A percentile compares a stretch with the other conserved stretches of the same genome.
These are phyloP conservation scores for Sphagnum magellanicum DNA, from an alignment of 228 moss, liverwort and hornwort species.

Conservation along the genomic window DNA sequence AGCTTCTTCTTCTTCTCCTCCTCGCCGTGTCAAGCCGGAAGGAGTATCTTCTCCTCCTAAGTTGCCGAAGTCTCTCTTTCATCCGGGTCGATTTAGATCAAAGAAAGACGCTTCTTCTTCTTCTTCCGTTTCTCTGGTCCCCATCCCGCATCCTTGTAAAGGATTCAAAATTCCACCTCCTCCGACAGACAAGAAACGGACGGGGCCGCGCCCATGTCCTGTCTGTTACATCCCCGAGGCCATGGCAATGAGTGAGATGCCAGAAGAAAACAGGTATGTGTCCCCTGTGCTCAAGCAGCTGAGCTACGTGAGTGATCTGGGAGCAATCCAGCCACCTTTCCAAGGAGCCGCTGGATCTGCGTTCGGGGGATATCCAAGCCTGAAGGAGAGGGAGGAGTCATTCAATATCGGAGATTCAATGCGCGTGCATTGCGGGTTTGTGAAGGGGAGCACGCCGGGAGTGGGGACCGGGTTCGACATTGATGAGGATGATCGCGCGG, in stretches of 20 bases:
- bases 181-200: constrained; percentile 69
- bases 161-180: constrained; percentile 58
- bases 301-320: constrained; percentile 41
- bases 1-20: too few species aligned
- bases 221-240: constrained; percentile 74
- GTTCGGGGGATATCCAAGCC: constrained; percentile 93
- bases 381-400: constrained; percentile 57
- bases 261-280: constrained; percentile 14
- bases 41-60: too few species aligned
- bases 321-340: constrained; percentile 18
- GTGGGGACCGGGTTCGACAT: constrained; percentile 83
- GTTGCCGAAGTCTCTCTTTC: too few species aligned
- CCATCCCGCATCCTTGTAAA: constrained; percentile 51
- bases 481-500: constrained; percentile 61
- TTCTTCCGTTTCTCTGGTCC: constrained; percentile 7
- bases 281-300: constrained; percentile 53
- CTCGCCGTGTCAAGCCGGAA: too few species aligned
- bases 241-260: constrained; percentile 63
- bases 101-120: not conserved
- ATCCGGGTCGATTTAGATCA: not conserved
- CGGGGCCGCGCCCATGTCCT: constrained; percentile 93
- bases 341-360: constrained; percentile 49
- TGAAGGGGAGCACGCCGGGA: constrained; percentile 66
- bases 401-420: constrained; percentile 58
- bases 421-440: constrained; percentile 89